Percentiles rank a stretch among this genome's conserved stretches.
Evolutionary conservation across 257 asterid species (phyloP).

Genomic region (Primulina huaijiensis): DNA sequence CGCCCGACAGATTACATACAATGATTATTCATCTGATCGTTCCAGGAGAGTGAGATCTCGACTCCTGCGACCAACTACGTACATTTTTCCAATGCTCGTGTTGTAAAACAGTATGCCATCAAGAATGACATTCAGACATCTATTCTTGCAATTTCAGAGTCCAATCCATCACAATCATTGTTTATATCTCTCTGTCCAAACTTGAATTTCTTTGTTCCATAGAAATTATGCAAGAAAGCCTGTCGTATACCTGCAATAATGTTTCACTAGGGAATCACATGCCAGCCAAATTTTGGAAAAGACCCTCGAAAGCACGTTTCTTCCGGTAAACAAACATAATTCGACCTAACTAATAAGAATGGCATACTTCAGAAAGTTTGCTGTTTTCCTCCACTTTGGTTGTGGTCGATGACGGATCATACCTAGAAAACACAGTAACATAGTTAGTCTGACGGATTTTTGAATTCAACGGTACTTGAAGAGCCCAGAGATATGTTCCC

Average conservation of each 20-base stretch:
- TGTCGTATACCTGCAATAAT: constrained; percentile 57
- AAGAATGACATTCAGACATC: not conserved
- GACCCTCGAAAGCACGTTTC: not conserved
- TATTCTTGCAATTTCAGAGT: not conserved
- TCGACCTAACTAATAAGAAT: not conserved
- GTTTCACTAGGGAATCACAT: not conserved
- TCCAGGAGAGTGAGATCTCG: too few species aligned
- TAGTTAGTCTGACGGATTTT: constrained; percentile 8
- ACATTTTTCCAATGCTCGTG: too few species aligned
- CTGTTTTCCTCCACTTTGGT: constrained; percentile 30
- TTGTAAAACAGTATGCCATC: too few species aligned
- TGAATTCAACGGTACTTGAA: not conserved
- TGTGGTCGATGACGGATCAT: constrained; percentile 49
- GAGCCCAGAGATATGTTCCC: not conserved
- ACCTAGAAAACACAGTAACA: constrained; percentile 45
- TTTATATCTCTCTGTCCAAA: constrained; percentile 17
- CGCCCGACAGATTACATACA: too few species aligned
- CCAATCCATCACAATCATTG: not conserved
- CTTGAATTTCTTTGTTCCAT: constrained; percentile 79
- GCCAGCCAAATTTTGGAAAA: not conserved
- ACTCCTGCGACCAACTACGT: too few species aligned
- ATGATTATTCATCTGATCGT: too few species aligned
- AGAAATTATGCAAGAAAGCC: constrained; percentile 69
- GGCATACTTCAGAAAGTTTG: constrained; percentile 56
- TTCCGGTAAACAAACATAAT: too few species aligned